Evolutionary conservation across 2,329 filamentous ascomycete genomes (phyloP), one percentile per base, ranked within the genome.

Genomic region (Penicillium sp.): DNA sequence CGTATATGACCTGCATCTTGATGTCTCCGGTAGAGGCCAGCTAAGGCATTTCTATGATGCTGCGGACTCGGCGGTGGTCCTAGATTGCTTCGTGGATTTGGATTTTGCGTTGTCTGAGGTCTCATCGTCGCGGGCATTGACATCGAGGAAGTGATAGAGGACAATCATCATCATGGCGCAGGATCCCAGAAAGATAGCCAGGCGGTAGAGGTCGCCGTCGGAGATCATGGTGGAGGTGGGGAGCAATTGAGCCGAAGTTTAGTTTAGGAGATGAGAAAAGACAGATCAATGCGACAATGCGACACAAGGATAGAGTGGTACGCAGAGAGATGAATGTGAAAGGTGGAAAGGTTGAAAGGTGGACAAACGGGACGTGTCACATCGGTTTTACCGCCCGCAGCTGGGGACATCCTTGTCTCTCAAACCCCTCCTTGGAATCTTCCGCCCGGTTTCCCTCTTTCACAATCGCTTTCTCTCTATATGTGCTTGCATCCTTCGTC

Each of bases 81-180:
- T 53, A 20, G 50, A 42, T 1, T 56, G 42, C 38, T 55, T 61
- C 13, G 44, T 42, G 31, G 38, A 23, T 13, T 44, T 43, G 31
- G 38, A 23, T 6, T 25, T 40, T 12, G 38, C 27, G 38, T 40
- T 27, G 10, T 24, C 24, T 4, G 38, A 9, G 13, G 20, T 15
- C 6, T 63, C 59, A 37, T 76, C 72, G 50, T 85, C 80, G 58
- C 80, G 78, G n/a, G 89, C 82, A 67, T 98, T 97, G 76, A 95
- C 82, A 71, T 97, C 92, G 64, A 98, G 84, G 75, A 95, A 97
- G 72, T 97, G 90, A 74, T 98, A 97, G 25, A 95, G 74, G 27
- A 98, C 84, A 59, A 97, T 96, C 54, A 98, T 80, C 39, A 96
- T 78, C 88, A 97, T 92, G 56, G 92, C 84, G 35, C 85, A 81